Base-by-base conservation (phyloP, 2,329 filamentous ascomycete species). In the Aaosphaeria arxii region DNA sequence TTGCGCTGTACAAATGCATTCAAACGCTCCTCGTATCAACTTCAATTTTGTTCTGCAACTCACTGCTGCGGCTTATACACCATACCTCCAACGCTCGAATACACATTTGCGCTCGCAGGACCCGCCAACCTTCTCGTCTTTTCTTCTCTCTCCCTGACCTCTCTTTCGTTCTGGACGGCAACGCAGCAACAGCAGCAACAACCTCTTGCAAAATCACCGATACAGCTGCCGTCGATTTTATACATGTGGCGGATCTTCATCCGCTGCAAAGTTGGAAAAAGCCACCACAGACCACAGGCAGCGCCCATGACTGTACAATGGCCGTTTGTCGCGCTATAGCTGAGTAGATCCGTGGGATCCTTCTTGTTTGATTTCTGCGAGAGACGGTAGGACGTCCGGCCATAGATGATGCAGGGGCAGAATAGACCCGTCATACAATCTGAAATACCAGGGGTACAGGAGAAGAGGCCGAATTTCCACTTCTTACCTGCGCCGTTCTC, bases 111-210 rank as follows among this genome's bases (percentile, higher is more conserved):
- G 43, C 62, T 61, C 13, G 65, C 69, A 13, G 71, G 71, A 1
- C 71, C 71, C 1, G 70, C 70, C 61, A 60, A 70, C 31, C 64
- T 50, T 47, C 67, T 62, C 40, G 52, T 55, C 31, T 53, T 61
- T 51, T 82, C 72, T 56, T 77, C 74, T 45, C 75, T 61, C 7
- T 61, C 62, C 43, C 64, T 63, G 4, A 78, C 61, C 54, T 78
- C 75, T 32, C 72, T 62, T 57, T 77, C 75, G 51, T 72, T 72
- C 54, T 75, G 72, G 45, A 76, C 69, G 1, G 68, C 60, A 7
- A 67, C 62, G 48, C 74, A 77, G 42, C 66, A 68, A 9, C 66
- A 67, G 53, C 74, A 77, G 49, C 71, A 76, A 29, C 64, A 69
- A 1, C 63, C 59, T 24, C 61, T 58, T 0, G 67, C 47, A 11